Base-by-base conservation (phyloP, 257 asterid species). In the Nicotiana otophora region DNA sequence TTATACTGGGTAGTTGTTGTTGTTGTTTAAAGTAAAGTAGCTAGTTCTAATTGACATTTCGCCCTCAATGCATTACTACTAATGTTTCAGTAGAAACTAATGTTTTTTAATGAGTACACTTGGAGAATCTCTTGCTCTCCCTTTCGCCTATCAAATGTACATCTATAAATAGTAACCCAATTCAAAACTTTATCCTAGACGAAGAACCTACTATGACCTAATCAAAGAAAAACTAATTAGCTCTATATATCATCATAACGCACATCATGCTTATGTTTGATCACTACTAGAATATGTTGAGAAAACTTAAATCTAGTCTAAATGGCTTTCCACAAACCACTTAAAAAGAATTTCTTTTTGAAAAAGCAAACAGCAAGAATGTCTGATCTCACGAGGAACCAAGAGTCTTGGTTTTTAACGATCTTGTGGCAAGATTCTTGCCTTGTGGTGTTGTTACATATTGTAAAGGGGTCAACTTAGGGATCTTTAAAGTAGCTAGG, bases 181-280 rank as follows among this genome's bases (percentile, higher is more conserved):
- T 69, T 46, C 57, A 4, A 58, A 78, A 78, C 3, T 60, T 78
- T 58, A 78, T 78, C 26, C 42, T 34, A 3, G 6, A 36, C 2
- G 72, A 36, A 79, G 16, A 10, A 62, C 46, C 63, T 75, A 48
- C 4, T 75, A 26, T 75, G 80, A 75, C 82, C 75, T 62, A 80
- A 80, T 79, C 19, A 20, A 60, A 64, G 10, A 23, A 51, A 80
- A 80, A 61, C 42, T 51, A 26, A 34, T 16, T 26, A 28, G 80
- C 46, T 51, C 8, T 55, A 23, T 23, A 23, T 23, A 28, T 53
- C 3, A 4, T 74, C 42, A 74, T 48, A 14, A 48, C 4, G 16
- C 26, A 48, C 39, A 26, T 51, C 80, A 75, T 75, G 63, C 80
- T 51, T 75, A 75, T 74, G 26, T 7, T 72, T 72, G 20, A 16